Conservation (phyloP, 2,329 filamentous ascomycete genomes). For the Bipolaris oryzae region DNA sequence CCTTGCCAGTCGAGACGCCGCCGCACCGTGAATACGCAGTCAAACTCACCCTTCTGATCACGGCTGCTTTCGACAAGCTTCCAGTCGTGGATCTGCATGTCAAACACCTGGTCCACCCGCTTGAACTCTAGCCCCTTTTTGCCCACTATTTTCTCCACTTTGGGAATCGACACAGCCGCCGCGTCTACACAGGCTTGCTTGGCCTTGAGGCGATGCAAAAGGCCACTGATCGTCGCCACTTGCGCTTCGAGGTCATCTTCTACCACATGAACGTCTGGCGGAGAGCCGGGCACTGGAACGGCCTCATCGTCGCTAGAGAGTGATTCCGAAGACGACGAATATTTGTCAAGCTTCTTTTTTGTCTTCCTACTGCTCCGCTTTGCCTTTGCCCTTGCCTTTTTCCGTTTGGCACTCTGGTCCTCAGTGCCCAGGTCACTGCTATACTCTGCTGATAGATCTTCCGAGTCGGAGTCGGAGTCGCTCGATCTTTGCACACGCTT, state of each 20-base stretch:
- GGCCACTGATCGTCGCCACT: conserved; percentile 19
- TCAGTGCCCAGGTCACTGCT: conserved; percentile 24
- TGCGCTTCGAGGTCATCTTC: conserved; percentile 20
- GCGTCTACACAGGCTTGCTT: conserved; percentile 18
- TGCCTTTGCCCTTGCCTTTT: conserved; percentile 25
- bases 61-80: conserved; percentile 71
- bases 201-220: conserved; percentile 23
- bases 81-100: conserved; percentile 58
- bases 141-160: conserved; percentile 35
- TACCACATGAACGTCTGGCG: conserved; percentile 7
- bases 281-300: not conserved
- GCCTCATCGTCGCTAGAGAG: conserved; percentile 20
- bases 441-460: conserved; percentile 19
- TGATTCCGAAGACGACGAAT: conserved; percentile 14
- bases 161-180: conserved; percentile 11
- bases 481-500: conserved; percentile 31
- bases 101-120: conserved; percentile 68
- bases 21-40: conserved; percentile 79
- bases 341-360: conserved; percentile 14
- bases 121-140: conserved; percentile 65
- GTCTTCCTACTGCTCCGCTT: conserved; percentile 27
- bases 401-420: conserved; percentile 24
- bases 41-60: conserved; percentile 71
- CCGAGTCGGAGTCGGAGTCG: conserved; percentile 20
- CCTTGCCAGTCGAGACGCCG: conserved; percentile 85